Conservation (phyloP, 129 eudicot genomes). For the Scalesia atractyloides region DNA sequence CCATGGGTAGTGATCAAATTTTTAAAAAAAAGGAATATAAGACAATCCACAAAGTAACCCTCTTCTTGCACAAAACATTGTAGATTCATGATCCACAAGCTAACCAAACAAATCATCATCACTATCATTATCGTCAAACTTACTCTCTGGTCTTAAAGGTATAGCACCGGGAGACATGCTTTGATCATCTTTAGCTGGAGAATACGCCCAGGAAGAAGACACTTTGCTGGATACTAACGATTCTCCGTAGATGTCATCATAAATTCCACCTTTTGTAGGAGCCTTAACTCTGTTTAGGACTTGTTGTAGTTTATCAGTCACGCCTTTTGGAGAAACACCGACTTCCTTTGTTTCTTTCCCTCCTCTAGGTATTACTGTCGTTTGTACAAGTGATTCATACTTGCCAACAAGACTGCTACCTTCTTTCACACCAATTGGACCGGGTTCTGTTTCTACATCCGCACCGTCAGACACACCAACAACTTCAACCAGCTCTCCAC, state of each 20-base stretch:
- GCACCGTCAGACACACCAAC: constrained; percentile 98
- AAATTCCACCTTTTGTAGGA: constrained; percentile 70
- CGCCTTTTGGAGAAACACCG: constrained; percentile 57
- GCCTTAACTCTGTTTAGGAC: constrained; percentile 84
- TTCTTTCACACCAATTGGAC: constrained; percentile 95
- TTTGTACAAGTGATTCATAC: constrained; percentile 91
- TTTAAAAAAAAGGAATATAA: background rate
- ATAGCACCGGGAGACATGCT: constrained; percentile 31
- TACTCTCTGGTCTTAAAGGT: constrained; percentile 33
- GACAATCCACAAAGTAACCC: constrained; percentile 13
- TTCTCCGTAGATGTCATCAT: constrained; percentile 96
- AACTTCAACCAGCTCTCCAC: constrained; percentile 90
- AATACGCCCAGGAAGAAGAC: constrained; percentile 92
- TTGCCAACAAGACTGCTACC: constrained; percentile 99
- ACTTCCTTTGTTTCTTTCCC: constrained; percentile 59
- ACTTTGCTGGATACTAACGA: constrained; percentile 59
- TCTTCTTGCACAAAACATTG: constrained; percentile 25
- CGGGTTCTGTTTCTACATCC: constrained; percentile 97
- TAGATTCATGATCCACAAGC: constrained; percentile 16
- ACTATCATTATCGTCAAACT: constrained; percentile 43
- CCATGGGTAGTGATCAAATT: constrained; percentile 26
- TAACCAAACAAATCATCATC: constrained; percentile 94
- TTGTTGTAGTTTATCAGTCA: constrained; percentile 82
- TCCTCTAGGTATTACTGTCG: constrained; percentile 57
- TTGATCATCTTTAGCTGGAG: constrained; percentile 46